Percentiles rank a stretch among this genome's conserved stretches.
phyloP scores from a whole-genome alignment of 352 stramenopile genomes.

The Phytophthora palmivora region DNA sequence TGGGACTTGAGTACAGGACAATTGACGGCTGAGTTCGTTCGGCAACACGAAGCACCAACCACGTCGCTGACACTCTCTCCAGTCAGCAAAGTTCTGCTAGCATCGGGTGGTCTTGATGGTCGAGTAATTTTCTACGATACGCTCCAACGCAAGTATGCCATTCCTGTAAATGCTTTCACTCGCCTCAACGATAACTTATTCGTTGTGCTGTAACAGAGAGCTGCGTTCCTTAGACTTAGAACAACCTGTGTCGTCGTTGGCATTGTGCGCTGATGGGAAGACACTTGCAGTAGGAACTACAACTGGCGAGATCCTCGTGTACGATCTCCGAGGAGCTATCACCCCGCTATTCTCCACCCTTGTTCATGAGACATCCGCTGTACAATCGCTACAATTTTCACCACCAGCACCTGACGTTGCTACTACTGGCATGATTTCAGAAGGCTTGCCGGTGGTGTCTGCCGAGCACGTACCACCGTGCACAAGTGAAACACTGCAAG shows the following conservation, averaged over 20 bases:
- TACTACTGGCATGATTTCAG: constrained; percentile 32
- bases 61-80: constrained; percentile 69
- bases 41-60: constrained; percentile 62
- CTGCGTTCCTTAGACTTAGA: constrained; percentile 65
- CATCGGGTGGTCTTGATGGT: constrained; percentile 62
- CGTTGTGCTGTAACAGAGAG: constrained; percentile 40
- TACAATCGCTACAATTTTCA: constrained; percentile 73
- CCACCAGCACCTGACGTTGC: constrained; percentile 41
- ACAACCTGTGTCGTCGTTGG: constrained; percentile 60
- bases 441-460: constrained; percentile 55
- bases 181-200: neutral
- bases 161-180: neutral
- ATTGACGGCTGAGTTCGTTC: constrained; percentile 60
- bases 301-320: constrained; percentile 63
- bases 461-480: constrained; percentile 46
- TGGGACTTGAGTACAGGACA: constrained; percentile 70
- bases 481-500: constrained; percentile 52
- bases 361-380: constrained; percentile 44
- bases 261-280: constrained; percentile 71
- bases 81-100: constrained; percentile 75
- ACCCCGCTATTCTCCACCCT: constrained; percentile 58
- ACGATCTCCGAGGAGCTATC: constrained; percentile 71
- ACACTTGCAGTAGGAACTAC: constrained; percentile 65
- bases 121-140: constrained; percentile 83
- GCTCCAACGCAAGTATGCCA: constrained; percentile 58